Evolutionary conservation across 139 green algal species (phyloP), one percentile per base, ranked within the genome.

Genomic region (Spirogloea muscicola): DNA sequence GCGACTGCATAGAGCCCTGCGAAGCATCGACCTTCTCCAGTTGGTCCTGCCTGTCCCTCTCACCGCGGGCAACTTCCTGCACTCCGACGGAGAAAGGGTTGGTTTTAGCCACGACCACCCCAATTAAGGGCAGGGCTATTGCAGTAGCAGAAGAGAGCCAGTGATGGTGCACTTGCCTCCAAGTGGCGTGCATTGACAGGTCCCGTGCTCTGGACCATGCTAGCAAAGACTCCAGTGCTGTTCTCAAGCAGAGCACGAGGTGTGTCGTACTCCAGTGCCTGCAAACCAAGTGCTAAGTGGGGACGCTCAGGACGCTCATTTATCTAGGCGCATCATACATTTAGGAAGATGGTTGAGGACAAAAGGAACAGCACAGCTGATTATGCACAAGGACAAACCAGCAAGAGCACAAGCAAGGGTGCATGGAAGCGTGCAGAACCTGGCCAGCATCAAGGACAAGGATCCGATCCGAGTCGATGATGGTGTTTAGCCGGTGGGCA

Each of bases 231-330:
- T 6, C 67, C 59, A 1, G 0, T 3, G 3, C 74, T 31, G 1
- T 73, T 79, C 31, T 38, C 18, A 33, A 82, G 16, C 3, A 82
- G 68, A 13, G 43, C 59, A 6, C 5, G 6, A 21, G 75, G 49
- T 36, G 75, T 80, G 38, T 82, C 75, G 52, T 74, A 82, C 67
- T 82, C 75, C 31, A 82, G 9, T 1, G 34, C 74, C 36, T 65
- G 59, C 68, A n/a, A n/a, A n/a, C n/a, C n/a, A n/a, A n/a, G n/a
- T n/a, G n/a, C n/a, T n/a, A n/a, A n/a, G n/a, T n/a, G n/a, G n/a
- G n/a, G n/a, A n/a, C n/a, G n/a, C n/a, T n/a, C n/a, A n/a, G n/a
- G n/a, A n/a, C n/a, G n/a, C 16, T 18, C 18, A 55, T 16, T 25
- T 55, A 55, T 18, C 44, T 18, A n/a, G n/a, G n/a, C n/a, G n/a